A percentile compares a stretch with the other conserved stretches of the same genome.
Evolutionary conservation across 2,329 filamentous ascomycete species (phyloP).

Genomic region (Fusarium staphyleae): DNA sequence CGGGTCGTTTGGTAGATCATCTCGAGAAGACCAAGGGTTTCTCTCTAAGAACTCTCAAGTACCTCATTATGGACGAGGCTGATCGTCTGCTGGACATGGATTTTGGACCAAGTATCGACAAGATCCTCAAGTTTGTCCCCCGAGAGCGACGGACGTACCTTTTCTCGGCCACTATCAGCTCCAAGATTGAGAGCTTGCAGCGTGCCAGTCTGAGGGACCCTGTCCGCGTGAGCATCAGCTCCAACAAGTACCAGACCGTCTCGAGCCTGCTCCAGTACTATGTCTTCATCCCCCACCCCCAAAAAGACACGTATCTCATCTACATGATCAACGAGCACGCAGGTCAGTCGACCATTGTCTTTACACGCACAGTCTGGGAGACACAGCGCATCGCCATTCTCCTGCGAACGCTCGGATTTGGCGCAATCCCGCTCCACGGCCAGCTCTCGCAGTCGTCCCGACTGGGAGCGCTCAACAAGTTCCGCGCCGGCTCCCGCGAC

Average conservation of each 20-base stretch:
- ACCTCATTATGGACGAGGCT: constrained; percentile 94
- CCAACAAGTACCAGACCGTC: constrained; percentile 89
- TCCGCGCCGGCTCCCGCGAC: constrained; percentile 78
- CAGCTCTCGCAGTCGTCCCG: constrained; percentile 88
- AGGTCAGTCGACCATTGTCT: constrained; percentile 88
- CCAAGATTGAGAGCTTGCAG: constrained; percentile 91
- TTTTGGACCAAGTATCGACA: constrained; percentile 91
- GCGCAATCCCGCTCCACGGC: constrained; percentile 90
- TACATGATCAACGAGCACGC: constrained; percentile 85
- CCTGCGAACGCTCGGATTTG: constrained; percentile 83
- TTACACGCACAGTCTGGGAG: constrained; percentile 91
- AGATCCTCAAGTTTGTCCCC: constrained; percentile 88
- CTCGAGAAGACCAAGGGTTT: constrained; percentile 98
- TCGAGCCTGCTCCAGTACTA: constrained; percentile 87
- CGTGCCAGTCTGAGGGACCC: constrained; percentile 88
- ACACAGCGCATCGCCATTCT: constrained; percentile 86
- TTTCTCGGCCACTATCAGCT: constrained; percentile 93
- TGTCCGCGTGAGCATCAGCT: constrained; percentile 80
- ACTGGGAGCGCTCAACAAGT: constrained; percentile 88
- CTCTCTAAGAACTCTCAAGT: constrained; percentile 80
- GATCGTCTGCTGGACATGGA: constrained; percentile 92
- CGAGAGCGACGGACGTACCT: constrained; percentile 81
- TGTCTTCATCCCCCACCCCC: constrained; percentile 82
- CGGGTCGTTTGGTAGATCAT: constrained; percentile 88
- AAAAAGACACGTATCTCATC: constrained; percentile 91